Base-by-base conservation (phyloP, 352 stramenopile species). In the Globisporangium spinosum region DNA sequence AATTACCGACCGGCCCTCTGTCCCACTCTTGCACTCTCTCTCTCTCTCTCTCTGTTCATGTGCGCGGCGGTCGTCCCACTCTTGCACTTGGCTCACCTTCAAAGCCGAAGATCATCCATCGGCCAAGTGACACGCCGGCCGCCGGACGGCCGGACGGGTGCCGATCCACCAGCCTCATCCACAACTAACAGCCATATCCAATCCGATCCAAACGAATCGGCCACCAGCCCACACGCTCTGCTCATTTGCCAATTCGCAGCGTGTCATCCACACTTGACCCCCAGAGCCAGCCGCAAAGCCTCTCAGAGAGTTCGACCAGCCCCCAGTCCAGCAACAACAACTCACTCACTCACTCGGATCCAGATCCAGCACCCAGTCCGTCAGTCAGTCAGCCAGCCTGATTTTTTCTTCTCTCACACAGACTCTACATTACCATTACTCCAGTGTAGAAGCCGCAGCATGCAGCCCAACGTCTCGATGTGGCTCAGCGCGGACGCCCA, bases 161-260 rank as follows among this genome's bases (percentile, higher is more conserved):
- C 40, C 43, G 43, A 51, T 51, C 43, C 7, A 15, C 35, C 12
- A 59, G 25, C 20, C 56, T 32, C 56, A 62, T 47, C 56, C 56
- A 35, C 29, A 61, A 20, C 6, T 10, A 53, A 23, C 20, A 5
- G 17, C 12, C 25, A 20, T 62, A 62, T 62, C 56, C 32, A 45
- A 60, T 34, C 27, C 25, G 15, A 43, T 25, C 27, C 35, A 25
- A 38, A 17, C 17, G 38, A n/a, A 32, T 61, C 27, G 56, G 40
- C 59, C 40, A 17, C 59, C 40, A 17, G 7, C 43, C 10, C 40
- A 25, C 32, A 25, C 32, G 15, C 12, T 49, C 15, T 51, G 47
- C 62, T 61, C 62, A 67, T 54, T 67, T 13, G 34, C 23, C 62
- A 58, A 67, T 67, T 61, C 27, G 51, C 62, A 45, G 32, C 32